phyloP scores from a whole-genome alignment of 148 eudicot species.

The Camellia sinensis region DNA sequence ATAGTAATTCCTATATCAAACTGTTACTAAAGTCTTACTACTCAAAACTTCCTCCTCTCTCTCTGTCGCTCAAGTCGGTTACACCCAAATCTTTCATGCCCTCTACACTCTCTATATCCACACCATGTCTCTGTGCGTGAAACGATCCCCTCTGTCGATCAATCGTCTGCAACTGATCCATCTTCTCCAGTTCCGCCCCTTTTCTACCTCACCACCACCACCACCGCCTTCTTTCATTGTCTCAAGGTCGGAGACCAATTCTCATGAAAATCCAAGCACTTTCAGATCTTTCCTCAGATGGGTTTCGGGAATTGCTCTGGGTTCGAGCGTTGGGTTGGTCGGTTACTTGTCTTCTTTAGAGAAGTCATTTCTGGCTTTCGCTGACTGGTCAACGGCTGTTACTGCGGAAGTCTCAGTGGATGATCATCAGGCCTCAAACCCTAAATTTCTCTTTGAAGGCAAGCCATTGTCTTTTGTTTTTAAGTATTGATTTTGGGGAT shows the following conservation, averaged over 20 bases:
- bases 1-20: too few species aligned
- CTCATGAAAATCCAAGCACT: background rate
- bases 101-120: background rate
- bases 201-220: slow-evolving; percentile 19
- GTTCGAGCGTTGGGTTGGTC: slow-evolving; percentile 30
- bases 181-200: background rate
- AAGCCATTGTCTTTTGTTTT: background rate
- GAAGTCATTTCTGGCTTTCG: slow-evolving; percentile 5
- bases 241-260: background rate
- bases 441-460: slow-evolving; percentile 49
- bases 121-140: slow-evolving; percentile 17
- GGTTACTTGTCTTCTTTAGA: background rate
- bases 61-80: too few species aligned
- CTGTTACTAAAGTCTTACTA: too few species aligned
- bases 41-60: too few species aligned
- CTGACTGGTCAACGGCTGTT: slow-evolving; percentile 15
- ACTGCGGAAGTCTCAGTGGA: background rate
- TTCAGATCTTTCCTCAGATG: slow-evolving; percentile 27
- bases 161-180: background rate
- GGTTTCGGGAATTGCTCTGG: slow-evolving; percentile 41
- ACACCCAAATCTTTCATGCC: too few species aligned
- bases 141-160: slow-evolving; percentile 12
- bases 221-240: background rate
- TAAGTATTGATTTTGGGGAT: background rate
- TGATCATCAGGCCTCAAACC: background rate